These are phyloP conservation scores for Ampelocalamus luodianensis DNA, from an alignment of 176 grass and related monocot species.

Conservation along the genomic window DNA sequence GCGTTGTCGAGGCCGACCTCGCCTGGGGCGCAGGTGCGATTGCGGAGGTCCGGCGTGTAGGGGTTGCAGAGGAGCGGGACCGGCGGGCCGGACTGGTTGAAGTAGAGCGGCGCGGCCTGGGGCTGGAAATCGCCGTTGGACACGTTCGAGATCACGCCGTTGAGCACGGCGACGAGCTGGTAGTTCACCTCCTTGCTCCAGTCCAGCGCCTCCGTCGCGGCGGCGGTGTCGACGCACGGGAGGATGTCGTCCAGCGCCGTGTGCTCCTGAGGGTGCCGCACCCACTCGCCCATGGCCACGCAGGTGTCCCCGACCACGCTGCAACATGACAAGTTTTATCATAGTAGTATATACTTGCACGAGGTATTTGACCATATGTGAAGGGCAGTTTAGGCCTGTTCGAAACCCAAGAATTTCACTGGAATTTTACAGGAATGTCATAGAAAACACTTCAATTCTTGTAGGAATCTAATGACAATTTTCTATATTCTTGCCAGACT, in stretches of 20 bases:
- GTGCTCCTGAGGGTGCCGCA: conserved; percentile 50
- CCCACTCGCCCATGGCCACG: conserved; percentile 72
- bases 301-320: conserved; percentile 67
- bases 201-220: conserved; percentile 48
- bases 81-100: conserved; percentile 60
- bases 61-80: conserved; percentile 65
- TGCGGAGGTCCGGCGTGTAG: conserved; percentile 42
- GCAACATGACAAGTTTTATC: neutral
- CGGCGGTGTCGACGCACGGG: conserved; percentile 58
- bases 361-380: neutral
- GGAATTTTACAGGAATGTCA: too few species aligned
- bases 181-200: conserved; percentile 67
- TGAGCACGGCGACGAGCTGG: conserved; percentile 57
- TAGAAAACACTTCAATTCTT: too few species aligned
- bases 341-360: too few species aligned
- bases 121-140: conserved; percentile 46
- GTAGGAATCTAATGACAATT: too few species aligned
- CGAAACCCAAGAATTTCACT: too few species aligned
- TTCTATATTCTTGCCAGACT: too few species aligned
- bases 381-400: too few species aligned
- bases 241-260: conserved; percentile 72
- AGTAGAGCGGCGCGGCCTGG: conserved; percentile 17
- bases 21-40: conserved; percentile 40
- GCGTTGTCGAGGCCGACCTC: conserved; percentile 45
- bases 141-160: conserved; percentile 49